phyloP scores from a whole-genome alignment of 495 filamentous ascomycete species.

The Penicillium manginii region DNA sequence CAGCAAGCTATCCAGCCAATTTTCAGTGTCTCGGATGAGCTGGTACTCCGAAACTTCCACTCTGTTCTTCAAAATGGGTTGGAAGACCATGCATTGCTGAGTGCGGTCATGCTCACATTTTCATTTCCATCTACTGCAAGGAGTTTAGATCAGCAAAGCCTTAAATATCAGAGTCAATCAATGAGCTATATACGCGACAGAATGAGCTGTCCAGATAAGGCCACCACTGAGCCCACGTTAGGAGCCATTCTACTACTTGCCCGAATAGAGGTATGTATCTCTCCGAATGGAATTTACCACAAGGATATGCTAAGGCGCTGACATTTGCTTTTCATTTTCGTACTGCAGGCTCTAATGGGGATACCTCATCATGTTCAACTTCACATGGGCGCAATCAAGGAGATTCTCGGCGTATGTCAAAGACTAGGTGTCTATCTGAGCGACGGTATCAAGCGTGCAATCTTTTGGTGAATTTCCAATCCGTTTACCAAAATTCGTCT shows the following conservation, averaged over 20 bases:
- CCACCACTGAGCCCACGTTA: constrained; percentile 38
- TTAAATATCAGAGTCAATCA: constrained; percentile 36
- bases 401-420: constrained; percentile 34
- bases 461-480: constrained; percentile 38
- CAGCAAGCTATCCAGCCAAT: constrained; percentile 28
- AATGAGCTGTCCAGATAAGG: constrained; percentile 25
- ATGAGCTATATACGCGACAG: constrained; percentile 34
- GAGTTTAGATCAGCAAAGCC: constrained; percentile 30
- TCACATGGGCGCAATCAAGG: constrained; percentile 40
- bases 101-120: constrained; percentile 41
- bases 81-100: constrained; percentile 39
- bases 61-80: constrained; percentile 34
- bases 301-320: neutral
- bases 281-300: neutral
- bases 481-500: neutral
- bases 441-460: constrained; percentile 43
- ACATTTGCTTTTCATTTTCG: neutral
- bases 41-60: constrained; percentile 39
- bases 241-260: constrained; percentile 45
- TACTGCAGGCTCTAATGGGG: constrained; percentile 34
- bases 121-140: constrained; percentile 25
- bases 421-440: constrained; percentile 31
- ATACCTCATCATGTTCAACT: constrained; percentile 35
- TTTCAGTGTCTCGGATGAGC: constrained; percentile 38
- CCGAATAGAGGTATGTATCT: constrained; percentile 36